phyloP scores from a whole-genome alignment of 1,284 basidiomycete species.

The Coniophora puteana region DNA sequence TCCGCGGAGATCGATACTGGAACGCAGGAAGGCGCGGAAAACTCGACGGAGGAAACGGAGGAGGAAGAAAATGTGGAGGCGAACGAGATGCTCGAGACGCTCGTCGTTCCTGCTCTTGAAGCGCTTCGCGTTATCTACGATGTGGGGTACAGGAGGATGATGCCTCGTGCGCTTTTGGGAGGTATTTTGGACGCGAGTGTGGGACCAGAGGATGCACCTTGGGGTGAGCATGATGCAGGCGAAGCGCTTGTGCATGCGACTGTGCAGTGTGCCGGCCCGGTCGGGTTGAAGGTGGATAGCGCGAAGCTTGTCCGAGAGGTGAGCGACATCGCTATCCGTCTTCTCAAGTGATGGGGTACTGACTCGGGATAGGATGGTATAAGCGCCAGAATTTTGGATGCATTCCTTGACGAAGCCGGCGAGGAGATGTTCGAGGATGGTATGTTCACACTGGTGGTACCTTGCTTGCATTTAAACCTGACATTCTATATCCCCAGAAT shows the following conservation, averaged over 20 bases:
- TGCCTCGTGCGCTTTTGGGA: conserved; percentile 21
- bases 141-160: conserved; percentile 44
- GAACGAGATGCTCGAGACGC: conserved; percentile 60
- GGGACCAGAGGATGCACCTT: conserved; percentile 53
- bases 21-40: too few relatives aligned
- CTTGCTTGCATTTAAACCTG: neutral
- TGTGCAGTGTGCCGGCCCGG: conserved; percentile 51
- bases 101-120: conserved; percentile 54
- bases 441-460: conserved; percentile 16
- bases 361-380: conserved; percentile 37
- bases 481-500: conserved; percentile 39
- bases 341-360: neutral
- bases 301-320: conserved; percentile 47
- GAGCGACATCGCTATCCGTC: conserved; percentile 12
- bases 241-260: conserved; percentile 53
- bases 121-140: conserved; percentile 50
- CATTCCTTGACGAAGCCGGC: conserved; percentile 30
- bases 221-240: conserved; percentile 48
- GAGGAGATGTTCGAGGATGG: conserved; percentile 40
- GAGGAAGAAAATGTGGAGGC: conserved; percentile 40
- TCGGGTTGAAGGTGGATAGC: conserved; percentile 48
- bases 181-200: conserved; percentile 39
- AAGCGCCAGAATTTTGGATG: conserved; percentile 42
- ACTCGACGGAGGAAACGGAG: conserved; percentile 13
- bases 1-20: conserved; percentile 17